Percentiles rank a stretch among this genome's conserved stretches.
phyloP scores from a whole-genome alignment of 1,284 basidiomycete genomes.

The Heterobasidion irregulare region DNA sequence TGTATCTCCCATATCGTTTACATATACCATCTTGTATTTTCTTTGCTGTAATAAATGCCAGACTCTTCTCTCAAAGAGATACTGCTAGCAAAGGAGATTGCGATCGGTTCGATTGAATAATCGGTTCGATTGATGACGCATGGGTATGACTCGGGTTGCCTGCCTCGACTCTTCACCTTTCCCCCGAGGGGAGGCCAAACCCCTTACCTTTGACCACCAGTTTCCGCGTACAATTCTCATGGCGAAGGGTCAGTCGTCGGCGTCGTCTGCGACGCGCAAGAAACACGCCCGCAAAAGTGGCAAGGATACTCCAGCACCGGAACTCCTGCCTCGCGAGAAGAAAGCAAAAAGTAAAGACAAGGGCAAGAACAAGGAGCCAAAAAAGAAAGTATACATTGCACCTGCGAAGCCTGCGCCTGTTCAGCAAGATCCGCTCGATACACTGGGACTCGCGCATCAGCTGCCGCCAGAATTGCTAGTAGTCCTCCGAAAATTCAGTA shows the following conservation, averaged over 20 bases:
- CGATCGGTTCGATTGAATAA: not conserved
- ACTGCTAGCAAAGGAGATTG: no score
- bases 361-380: slow-evolving; percentile 60
- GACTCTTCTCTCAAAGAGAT: no score
- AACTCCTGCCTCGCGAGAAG: slow-evolving; percentile 32
- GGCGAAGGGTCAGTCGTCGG: slow-evolving; percentile 62
- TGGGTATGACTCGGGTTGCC: not conserved
- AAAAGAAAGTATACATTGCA: slow-evolving; percentile 76
- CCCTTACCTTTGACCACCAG: no score
- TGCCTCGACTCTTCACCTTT: no score
- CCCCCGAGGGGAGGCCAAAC: no score
- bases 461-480: slow-evolving; percentile 82
- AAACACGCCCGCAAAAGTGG: slow-evolving; percentile 67
- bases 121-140: not conserved
- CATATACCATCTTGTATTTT: no score
- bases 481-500: slow-evolving; percentile 74
- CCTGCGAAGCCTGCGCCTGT: slow-evolving; percentile 82
- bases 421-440: slow-evolving; percentile 87
- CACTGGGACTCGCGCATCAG: slow-evolving; percentile 70
- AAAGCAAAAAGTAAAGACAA: slow-evolving; percentile 38
- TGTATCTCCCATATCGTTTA: no score
- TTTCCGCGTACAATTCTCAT: slow-evolving; percentile 15
- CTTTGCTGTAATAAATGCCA: no score
- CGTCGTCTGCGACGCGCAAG: slow-evolving; percentile 75
- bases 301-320: slow-evolving; percentile 16